Conservation (phyloP, 2,329 filamentous ascomycete species). For the Aspergillus unguis region DNA sequence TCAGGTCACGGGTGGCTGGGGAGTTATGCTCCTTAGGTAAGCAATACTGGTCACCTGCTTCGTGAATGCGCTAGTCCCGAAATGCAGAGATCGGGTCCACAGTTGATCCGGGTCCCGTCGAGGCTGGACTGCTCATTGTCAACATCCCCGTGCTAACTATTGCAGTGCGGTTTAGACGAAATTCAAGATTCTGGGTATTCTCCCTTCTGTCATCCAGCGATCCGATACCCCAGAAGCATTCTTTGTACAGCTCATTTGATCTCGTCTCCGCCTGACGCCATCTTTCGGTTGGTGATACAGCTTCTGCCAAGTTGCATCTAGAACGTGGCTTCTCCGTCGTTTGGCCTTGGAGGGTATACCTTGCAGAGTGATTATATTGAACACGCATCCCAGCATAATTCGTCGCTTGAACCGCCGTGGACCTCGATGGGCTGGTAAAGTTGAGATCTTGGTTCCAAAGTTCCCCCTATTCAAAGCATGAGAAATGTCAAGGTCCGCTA, state of each 20-base stretch:
- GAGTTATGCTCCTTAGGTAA: slow-evolving; percentile 1
- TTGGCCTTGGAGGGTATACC: not conserved
- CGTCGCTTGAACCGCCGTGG: not conserved
- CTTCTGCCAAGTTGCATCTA: slow-evolving; percentile 32
- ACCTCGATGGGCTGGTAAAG: slow-evolving; percentile 27
- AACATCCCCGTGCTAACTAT: slow-evolving; percentile 2
- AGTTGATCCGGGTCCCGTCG: slow-evolving; percentile 18
- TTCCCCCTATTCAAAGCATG: slow-evolving; percentile 34
- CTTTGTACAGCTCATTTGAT: slow-evolving; percentile 4
- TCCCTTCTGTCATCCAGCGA: slow-evolving; percentile 1
- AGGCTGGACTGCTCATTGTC: not conserved
- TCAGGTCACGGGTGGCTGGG: slow-evolving; percentile 4
- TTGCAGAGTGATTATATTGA: not conserved
- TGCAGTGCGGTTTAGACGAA: slow-evolving; percentile 3
- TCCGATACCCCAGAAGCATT: not conserved
- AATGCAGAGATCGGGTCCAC: not conserved
- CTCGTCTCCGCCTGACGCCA: slow-evolving; percentile 3
- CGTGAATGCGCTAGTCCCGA: not conserved
- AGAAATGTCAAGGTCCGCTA: slow-evolving; percentile 62
- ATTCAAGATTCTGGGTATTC: slow-evolving; percentile 3
- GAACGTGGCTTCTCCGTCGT: slow-evolving; percentile 22
- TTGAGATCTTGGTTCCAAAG: slow-evolving; percentile 18
- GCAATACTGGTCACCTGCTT: not conserved
- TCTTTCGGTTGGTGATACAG: slow-evolving; percentile 16
- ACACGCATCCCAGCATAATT: not conserved